Base-by-base conservation (phyloP, 192 early-diverging fungal species). In the Mortierella claussenii region DNA sequence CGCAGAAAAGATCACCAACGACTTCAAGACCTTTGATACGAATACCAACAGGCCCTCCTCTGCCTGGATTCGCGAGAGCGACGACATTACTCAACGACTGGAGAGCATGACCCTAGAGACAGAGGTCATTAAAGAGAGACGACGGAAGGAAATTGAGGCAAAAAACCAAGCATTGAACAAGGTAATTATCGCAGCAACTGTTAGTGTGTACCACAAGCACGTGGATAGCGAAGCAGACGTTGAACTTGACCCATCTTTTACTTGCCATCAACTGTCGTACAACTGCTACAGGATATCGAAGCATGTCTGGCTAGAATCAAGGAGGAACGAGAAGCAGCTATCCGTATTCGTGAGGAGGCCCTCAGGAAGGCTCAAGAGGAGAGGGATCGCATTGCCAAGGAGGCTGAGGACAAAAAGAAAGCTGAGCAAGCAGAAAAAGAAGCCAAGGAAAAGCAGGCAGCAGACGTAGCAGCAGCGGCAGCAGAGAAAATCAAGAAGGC, bases 321-420 rank as follows among this genome's bases (percentile, higher is more conserved):
- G 53, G 73, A 66, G 27, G 73, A 76, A 56, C 43, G 73, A 10
- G 64, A 70, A 31, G 69, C 37, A 7, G 37, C 37, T 7, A 40
- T 40, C 13, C 37, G 37, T 10, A 40, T 40, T 40, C 37, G 37
- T 40, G 37, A 40, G 37, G 8, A 68, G 42, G 59, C 64, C 2
- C 8, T 44, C 3, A 55, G 34, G 49, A 27, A 46, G 11, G 56
- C 28, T 9, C 51, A 68, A 32, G 30, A 46, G 18, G 69, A 65
- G 8, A 75, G 79, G 54, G 68, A 53, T 17, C 58, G 75, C 47
- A 15, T 68, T 13, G 63, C 55, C 9, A 70, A 65, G 46, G 75
- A 65, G 46, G 57, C 36, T 33, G 66, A 36, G 17, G 2, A 55
- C 15, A 45, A 64, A 30, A 62, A 79, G 54, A 52, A 63, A 48